These are phyloP conservation scores for Paramecium biaurelia DNA, from an alignment of 73 alveolate genomes.

Conservation along the genomic window DNA sequence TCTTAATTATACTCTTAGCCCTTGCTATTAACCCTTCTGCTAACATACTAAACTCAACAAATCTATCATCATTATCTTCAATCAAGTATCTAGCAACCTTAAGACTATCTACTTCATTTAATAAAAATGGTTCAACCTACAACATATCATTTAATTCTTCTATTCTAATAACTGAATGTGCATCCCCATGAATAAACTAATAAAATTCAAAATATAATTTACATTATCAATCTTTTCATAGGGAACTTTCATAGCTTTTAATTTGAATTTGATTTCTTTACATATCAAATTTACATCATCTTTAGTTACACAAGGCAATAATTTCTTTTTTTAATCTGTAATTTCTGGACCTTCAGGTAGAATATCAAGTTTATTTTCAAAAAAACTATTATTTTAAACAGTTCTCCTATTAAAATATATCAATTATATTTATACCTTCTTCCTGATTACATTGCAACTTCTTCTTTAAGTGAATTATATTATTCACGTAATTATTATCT, in stretches of 20 bases:
- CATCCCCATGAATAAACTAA: constrained; percentile 14
- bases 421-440: not conserved
- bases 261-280: not conserved
- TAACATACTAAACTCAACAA: constrained; percentile 15
- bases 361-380: constrained; percentile 10
- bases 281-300: constrained; percentile 25
- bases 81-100: constrained; percentile 23
- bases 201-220: not conserved
- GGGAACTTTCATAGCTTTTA: not conserved
- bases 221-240: not conserved
- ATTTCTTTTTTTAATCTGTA: not conserved
- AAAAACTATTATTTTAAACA: not conserved
- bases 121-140: not conserved
- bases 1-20: not conserved
- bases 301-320: constrained; percentile 17
- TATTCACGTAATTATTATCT: not conserved
- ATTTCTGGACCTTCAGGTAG: constrained; percentile 50
- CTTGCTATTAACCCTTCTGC: not conserved
- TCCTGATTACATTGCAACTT: constrained; percentile 18
- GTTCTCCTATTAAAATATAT: not conserved
- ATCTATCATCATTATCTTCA: constrained; percentile 40
- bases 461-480: not conserved
- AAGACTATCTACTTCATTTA: not conserved
- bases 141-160: constrained; percentile 13
- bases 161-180: not conserved